phyloP scores from a whole-genome alignment of 2,329 filamentous ascomycete genomes.

The Botrytis aclada region DNA sequence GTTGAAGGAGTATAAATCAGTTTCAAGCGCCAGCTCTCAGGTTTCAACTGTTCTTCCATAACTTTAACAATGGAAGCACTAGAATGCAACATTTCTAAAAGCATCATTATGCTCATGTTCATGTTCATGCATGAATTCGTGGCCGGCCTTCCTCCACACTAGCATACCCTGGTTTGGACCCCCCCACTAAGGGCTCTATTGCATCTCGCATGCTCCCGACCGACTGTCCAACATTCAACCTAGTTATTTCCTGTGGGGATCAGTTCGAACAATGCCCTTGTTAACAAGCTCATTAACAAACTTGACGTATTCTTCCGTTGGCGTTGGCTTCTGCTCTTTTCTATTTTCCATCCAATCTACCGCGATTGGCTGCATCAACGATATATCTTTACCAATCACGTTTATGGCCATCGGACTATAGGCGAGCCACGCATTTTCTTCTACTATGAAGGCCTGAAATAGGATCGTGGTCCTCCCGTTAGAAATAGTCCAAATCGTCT shows the following conservation, averaged over 20 bases:
- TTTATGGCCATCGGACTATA: constrained; percentile 42
- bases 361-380: constrained; percentile 43
- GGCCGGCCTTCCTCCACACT: constrained; percentile 34
- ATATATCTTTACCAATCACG: constrained; percentile 45
- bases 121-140: constrained; percentile 41
- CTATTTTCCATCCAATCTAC: constrained; percentile 37
- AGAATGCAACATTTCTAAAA: constrained; percentile 24
- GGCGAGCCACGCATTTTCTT: constrained; percentile 43
- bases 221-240: constrained; percentile 33
- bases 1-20: constrained; percentile 36
- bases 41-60: constrained; percentile 35
- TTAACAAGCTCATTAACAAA: constrained; percentile 29
- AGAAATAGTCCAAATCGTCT: constrained; percentile 33
- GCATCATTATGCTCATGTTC: constrained; percentile 30
- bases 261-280: constrained; percentile 37
- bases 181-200: constrained; percentile 36
- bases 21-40: constrained; percentile 35
- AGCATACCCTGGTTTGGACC: constrained; percentile 31
- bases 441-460: constrained; percentile 41
- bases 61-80: constrained; percentile 25
- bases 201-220: constrained; percentile 39
- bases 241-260: constrained; percentile 35
- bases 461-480: constrained; percentile 35
- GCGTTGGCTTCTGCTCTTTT: constrained; percentile 27
- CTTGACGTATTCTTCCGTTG: constrained; percentile 36